Evolutionary conservation across 306 rosid genomes (phyloP), one percentile per base, ranked within the genome.

Genomic region (Quercus aquifolioides): DNA sequence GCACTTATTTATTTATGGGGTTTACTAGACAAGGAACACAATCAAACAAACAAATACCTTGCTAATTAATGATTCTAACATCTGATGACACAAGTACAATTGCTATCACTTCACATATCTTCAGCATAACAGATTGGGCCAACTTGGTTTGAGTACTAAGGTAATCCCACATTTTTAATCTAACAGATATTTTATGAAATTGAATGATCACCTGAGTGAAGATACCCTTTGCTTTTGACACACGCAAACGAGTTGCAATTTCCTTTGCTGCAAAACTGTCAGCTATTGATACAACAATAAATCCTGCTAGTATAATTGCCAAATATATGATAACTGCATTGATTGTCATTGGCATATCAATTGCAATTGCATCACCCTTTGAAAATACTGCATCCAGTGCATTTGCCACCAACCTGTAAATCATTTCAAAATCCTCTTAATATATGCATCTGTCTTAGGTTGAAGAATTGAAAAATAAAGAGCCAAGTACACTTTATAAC

Each of bases 341-440:
- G 74, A 83, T 94, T 43, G 96, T 94, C 98, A 94, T 91, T 74
- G 91, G 94, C 94, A 89, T 89, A 87, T 94, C 97, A 74, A 92
- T 94, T 38, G 98, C 97, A 5, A 94, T 94, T 76, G 98, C 86
- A 78, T 92, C 98, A 14, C 98, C 97, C 88, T 82, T 92, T 3
- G 98, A 84, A 84, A 92, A 92, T 35, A 83, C 86, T 31, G 84
- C 77, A 49, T 87, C 93, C 76, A 92, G 75, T 46, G 91, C 96
- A 80, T 84, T 89, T 21, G 97, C 91, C 72, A 89, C 97, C 87
- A 89, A 59, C 97, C 98, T 94, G 86, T 9, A 72, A 79, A 80
- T 81, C 5, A 78, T 63, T 71, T 20, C 54, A 46, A 46, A 9
- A 10, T 46, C 15, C 54, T 46, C 54, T 46, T 46, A 46, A 46